phyloP scores from a whole-genome alignment of 192 early-diverging fungal genomes.

The Coemansia sp. region DNA sequence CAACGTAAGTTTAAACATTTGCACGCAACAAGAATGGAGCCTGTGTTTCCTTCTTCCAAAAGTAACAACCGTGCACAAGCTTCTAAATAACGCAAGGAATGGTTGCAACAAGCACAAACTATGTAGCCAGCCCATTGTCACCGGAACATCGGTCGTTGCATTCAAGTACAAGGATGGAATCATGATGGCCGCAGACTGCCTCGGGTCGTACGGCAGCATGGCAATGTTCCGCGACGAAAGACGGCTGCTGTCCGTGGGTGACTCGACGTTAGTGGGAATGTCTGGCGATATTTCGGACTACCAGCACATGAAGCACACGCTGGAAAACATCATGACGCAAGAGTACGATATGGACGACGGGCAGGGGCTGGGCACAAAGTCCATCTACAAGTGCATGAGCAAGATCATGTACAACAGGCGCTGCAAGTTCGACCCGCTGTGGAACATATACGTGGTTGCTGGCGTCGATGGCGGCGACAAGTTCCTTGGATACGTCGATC shows the following conservation, averaged over 20 bases:
- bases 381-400: slow-evolving; percentile 91
- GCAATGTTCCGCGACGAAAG: slow-evolving; percentile 91
- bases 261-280: slow-evolving; percentile 85
- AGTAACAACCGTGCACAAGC: too few species aligned
- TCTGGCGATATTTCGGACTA: slow-evolving; percentile 95
- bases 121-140: slow-evolving; percentile 73
- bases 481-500: slow-evolving; percentile 91
- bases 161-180: slow-evolving; percentile 97
- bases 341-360: slow-evolving; percentile 92
- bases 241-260: slow-evolving; percentile 77
- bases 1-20: slow-evolving; percentile 52
- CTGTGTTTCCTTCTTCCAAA: too few species aligned
- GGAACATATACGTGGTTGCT: slow-evolving; percentile 93
- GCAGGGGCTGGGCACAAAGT: slow-evolving; percentile 76
- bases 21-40: too few species aligned
- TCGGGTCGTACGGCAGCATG: slow-evolving; percentile 93
- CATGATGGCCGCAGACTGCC: slow-evolving; percentile 93
- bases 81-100: too few species aligned
- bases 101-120: too few species aligned
- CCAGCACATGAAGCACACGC: slow-evolving; percentile 85
- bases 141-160: slow-evolving; percentile 91
- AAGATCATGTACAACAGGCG: slow-evolving; percentile 91
- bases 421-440: slow-evolving; percentile 88
- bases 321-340: slow-evolving; percentile 80
- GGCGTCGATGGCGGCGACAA: slow-evolving; percentile 76